Base-by-base conservation (phyloP, 495 filamentous ascomycete species). In the Talaromyces borbonicus region DNA sequence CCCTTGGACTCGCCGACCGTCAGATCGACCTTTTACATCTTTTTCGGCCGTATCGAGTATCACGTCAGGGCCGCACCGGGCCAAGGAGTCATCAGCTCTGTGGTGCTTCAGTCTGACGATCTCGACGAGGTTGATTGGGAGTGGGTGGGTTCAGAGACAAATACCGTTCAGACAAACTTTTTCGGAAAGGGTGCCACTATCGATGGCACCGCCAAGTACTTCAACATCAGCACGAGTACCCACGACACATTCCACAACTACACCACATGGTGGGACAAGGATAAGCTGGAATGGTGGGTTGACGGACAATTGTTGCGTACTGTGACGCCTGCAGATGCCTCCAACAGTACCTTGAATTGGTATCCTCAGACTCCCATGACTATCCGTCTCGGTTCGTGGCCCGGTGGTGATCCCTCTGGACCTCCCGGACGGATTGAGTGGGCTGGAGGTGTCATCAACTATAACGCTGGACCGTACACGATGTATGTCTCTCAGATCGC, bases 41-140 rank as follows among this genome's bases (percentile, higher is more conserved):
- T 90, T 77, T 89, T 85, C 60, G 86, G 86, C 44, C 78, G 81
- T 20, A 77, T 89, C 50, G 81, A 87, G 47, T 65, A 83, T 20
- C 78, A 74, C 52, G 71, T 87, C 58, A 79, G 82, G 62, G 79
- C 84, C 48, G 79, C 84, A 27, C 73, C 77, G 5, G 86, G 86
- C 3, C 57, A 58, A 5, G 86, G 86, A 41, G 78, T 95, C 43
- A 79, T 98, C 38, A 88, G 82, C 65, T 88, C 81, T 42, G 71
- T 92, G 20, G 86, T 96, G 9, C 66, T 98, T 46, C 79, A 92
- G 61, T 95, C 90, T 8, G 90, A 94, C 61, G 78, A 81, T 50
- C 77, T 95, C 9, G 92, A 98, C 62, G 92, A 98, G 65, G 87
- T 98, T 56, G 92, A 96, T 61, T 87, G 87, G 75, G 80, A 82